Base-by-base conservation (phyloP, 495 filamentous ascomycete species). In the Penicillium dipodomyicola region DNA sequence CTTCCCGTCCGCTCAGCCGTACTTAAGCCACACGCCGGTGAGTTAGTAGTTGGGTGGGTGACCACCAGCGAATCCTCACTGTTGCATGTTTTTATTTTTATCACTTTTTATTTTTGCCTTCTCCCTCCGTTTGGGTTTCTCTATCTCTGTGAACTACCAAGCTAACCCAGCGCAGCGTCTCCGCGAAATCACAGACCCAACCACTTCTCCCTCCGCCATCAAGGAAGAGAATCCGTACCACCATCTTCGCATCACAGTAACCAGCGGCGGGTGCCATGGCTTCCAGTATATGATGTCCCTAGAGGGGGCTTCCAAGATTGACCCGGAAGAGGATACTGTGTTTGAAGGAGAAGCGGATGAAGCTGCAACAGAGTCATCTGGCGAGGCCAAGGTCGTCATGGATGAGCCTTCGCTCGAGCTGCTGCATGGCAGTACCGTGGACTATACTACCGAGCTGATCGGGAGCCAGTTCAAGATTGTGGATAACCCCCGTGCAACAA, bases 381-480 rank as follows among this genome's bases (percentile, higher is more conserved):
- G 80, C 20, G 79, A 77, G 48, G 91, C 94, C 11, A 96, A 89
- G 72, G 84, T 97, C 17, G 87, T 97, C 19, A 87, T 97, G 74
- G 93, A 98, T 67, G 82, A 84, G 58, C 84, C 89, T 2, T 96
- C 91, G 52, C 74, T 98, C 17, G 91, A 96, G 60, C 75, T 97
- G 52, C 69, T 98, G 54, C 92, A 90, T 68, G 94, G 92, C 10
- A 96, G 91, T 69, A 95, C 88, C 70, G 84, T 98, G 17, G 95
- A 97, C 65, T 98, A 89, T 73, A 96, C 91, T 1, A 94, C 90
- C 80, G 94, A 97, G 77, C 71, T 98, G 71, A 98, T 98, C 72
- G 94, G 95, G 32, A 96, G 91, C 59, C 92, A 97, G 76, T 98
- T 98, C 72, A 96, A 92, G 80, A 90, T 97, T 67, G 87, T 92